These are phyloP conservation scores for Cyberlindnera petersonii DNA, from an alignment of 805 yeast genomes.

Conservation along the genomic window DNA sequence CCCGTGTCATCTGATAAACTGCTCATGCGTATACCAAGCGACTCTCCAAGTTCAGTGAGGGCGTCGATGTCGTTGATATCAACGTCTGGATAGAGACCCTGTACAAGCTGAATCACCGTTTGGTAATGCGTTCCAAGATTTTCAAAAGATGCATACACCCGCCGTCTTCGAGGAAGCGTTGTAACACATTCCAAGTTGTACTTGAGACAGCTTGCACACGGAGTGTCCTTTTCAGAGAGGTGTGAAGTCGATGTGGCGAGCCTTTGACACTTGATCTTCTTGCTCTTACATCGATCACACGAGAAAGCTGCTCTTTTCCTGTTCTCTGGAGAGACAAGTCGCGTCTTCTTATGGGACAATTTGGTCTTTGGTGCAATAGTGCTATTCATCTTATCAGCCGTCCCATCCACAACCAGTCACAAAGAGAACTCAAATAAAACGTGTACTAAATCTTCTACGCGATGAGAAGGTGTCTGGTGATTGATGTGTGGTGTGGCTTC, in stretches of 20 bases:
- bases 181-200: conserved; percentile 39
- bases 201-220: conserved; percentile 37
- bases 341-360: conserved; percentile 24
- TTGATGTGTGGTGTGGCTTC: no score
- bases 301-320: conserved; percentile 41
- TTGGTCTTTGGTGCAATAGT: conserved; percentile 9
- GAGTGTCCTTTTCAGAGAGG: no score
- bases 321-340: conserved; percentile 35
- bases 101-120: conserved; percentile 35
- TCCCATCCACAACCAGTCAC: no score
- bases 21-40: conserved; percentile 23
- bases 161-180: conserved; percentile 38
- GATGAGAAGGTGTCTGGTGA: no score
- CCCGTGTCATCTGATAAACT: conserved; percentile 11
- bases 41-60: conserved; percentile 30
- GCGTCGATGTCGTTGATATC: conserved; percentile 42
- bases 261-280: conserved; percentile 41
- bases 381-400: no score
- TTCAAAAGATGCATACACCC: conserved; percentile 40
- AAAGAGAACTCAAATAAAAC: no score
- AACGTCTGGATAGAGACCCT: conserved; percentile 41
- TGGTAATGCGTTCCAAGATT: conserved; percentile 42
- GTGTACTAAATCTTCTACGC: no score
- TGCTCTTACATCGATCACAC: conserved; percentile 43
- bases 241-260: no score